Conservation (phyloP, 352 stramenopile species). For the Phytophthora vignae region DNA sequence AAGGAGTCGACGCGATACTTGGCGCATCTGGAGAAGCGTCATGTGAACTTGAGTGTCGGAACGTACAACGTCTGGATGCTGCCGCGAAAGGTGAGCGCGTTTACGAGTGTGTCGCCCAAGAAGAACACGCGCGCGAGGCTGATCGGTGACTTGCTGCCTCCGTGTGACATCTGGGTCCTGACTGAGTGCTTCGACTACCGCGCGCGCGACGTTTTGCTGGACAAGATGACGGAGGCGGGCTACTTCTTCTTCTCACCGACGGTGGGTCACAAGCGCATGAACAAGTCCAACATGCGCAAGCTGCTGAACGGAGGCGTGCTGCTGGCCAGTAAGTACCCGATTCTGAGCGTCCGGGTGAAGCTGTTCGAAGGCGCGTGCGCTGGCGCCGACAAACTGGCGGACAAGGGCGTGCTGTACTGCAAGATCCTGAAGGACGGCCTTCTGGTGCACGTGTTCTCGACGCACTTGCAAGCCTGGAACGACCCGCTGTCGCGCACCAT, state of each 20-base stretch:
- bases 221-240: conserved; percentile 63
- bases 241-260: conserved; percentile 83
- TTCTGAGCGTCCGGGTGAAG: conserved; percentile 75
- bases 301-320: conserved; percentile 79
- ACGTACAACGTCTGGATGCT: conserved; percentile 91
- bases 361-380: conserved; percentile 72
- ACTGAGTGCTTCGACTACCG: conserved; percentile 86
- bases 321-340: conserved; percentile 76
- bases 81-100: conserved; percentile 77
- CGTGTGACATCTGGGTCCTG: conserved; percentile 79
- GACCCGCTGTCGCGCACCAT: conserved; percentile 61
- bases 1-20: conserved; percentile 76
- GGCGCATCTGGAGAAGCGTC: conserved; percentile 64
- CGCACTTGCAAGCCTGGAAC: conserved; percentile 83
- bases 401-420: conserved; percentile 85
- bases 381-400: conserved; percentile 70
- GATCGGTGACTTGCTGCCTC: conserved; percentile 71
- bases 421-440: conserved; percentile 83
- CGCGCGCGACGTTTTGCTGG: conserved; percentile 64
- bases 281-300: conserved; percentile 74
- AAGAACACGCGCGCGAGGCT: conserved; percentile 82
- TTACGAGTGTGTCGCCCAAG: conserved; percentile 71
- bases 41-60: conserved; percentile 63
- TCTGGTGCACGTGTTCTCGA: conserved; percentile 79
- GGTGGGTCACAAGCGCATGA: conserved; percentile 71